Evolutionary conservation across 2,329 filamentous ascomycete genomes (phyloP).

Genomic region (Calonectria crousiana): DNA sequence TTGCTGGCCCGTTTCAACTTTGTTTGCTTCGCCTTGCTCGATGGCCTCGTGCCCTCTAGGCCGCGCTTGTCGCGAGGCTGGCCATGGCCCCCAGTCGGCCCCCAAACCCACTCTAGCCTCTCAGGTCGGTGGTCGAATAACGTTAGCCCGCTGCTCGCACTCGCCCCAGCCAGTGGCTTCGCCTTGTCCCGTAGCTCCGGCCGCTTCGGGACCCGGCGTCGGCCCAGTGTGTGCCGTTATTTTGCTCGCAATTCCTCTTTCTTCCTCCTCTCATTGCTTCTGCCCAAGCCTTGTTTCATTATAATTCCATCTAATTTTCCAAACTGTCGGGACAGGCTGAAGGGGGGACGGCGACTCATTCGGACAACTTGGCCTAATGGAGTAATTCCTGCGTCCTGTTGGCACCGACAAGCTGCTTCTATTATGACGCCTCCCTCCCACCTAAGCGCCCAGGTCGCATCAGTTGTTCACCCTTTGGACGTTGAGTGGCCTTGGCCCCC

Average conservation of each 20-base stretch:
- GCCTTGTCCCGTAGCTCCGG: constrained; percentile 11
- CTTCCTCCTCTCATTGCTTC: constrained; percentile 33
- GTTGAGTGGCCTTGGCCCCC: neutral
- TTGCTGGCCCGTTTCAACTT: constrained; percentile 1
- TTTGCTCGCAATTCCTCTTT: constrained; percentile 6
- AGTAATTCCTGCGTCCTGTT: constrained; percentile 28
- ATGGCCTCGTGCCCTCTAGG: constrained; percentile 7
- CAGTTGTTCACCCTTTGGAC: constrained; percentile 11
- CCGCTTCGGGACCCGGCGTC: constrained; percentile 15
- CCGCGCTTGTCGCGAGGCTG: constrained; percentile 16
- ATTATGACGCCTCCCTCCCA: constrained; percentile 28
- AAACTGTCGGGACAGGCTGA: constrained; percentile 32
- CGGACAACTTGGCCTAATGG: constrained; percentile 20
- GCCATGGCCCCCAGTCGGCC: neutral
- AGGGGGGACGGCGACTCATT: neutral
- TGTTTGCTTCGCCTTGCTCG: constrained; percentile 11
- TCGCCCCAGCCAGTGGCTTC: constrained; percentile 15
- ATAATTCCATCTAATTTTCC: constrained; percentile 38
- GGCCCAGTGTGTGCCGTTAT: constrained; percentile 2
- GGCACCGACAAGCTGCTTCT: constrained; percentile 25
- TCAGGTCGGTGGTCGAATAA: neutral
- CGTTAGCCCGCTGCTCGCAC: neutral
- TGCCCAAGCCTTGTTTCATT: constrained; percentile 30
- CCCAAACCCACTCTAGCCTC: neutral
- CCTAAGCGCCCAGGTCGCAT: constrained; percentile 44